phyloP scores from a whole-genome alignment of 2,329 filamentous ascomycete genomes.

The Mariannaea sp. region DNA sequence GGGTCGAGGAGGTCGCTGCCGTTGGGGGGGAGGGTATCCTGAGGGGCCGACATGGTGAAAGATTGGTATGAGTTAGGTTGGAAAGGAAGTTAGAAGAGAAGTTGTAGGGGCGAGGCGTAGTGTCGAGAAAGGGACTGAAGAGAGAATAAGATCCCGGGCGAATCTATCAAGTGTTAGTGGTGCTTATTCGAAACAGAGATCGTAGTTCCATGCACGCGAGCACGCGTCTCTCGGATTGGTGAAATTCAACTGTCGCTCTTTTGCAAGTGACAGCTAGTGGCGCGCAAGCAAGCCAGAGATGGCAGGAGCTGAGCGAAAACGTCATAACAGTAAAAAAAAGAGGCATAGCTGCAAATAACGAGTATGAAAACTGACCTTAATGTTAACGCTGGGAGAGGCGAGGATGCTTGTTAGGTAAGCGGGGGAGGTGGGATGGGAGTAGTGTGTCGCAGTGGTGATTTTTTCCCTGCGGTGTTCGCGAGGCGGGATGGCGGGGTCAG shows the following conservation, averaged over 20 bases:
- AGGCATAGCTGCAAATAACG: not conserved
- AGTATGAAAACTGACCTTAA: slow-evolving; percentile 31
- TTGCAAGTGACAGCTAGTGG: slow-evolving; percentile 3
- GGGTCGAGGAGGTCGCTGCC: slow-evolving; percentile 65
- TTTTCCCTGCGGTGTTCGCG: slow-evolving; percentile 39
- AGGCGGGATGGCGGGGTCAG: slow-evolving; percentile 42
- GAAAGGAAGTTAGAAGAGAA: slow-evolving; percentile 23
- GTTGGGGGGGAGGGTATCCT: slow-evolving; percentile 61
- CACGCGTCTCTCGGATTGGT: slow-evolving; percentile 16
- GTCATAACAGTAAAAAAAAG: not conserved
- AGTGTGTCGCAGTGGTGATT: slow-evolving; percentile 33
- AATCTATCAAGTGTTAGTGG: slow-evolving; percentile 14
- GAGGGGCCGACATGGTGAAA: slow-evolving; percentile 63
- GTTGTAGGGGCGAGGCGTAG: slow-evolving; percentile 21
- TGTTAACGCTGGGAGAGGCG: slow-evolving; percentile 31
- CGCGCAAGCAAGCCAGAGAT: slow-evolving; percentile 1
- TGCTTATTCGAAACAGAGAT: slow-evolving; percentile 2
- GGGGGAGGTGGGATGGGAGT: slow-evolving; percentile 28
- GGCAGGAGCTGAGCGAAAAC: not conserved
- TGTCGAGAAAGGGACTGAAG: slow-evolving; percentile 14
- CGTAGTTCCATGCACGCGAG: not conserved
- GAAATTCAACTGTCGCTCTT: slow-evolving; percentile 15
- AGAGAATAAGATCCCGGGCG: slow-evolving; percentile 13
- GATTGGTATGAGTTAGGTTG: slow-evolving; percentile 28
- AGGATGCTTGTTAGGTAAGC: slow-evolving; percentile 29